Conservation (phyloP, 1,139 yeast species). For the Diutina mesorugosa region DNA sequence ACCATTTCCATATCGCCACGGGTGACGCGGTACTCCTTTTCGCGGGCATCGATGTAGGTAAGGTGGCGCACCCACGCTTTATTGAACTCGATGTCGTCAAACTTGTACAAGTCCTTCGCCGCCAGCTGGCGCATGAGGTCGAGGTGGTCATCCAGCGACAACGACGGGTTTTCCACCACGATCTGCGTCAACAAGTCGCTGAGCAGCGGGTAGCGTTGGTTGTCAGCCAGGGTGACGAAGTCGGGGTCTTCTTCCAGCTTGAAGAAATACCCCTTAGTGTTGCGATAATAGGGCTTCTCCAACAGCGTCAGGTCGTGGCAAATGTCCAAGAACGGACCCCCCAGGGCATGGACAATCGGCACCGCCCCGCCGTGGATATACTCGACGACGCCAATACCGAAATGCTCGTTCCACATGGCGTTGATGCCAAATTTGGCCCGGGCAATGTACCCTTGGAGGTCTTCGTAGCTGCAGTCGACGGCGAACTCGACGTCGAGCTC, state of each 20-base stretch:
- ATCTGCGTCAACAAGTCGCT: background rate
- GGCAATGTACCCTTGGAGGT: slow-evolving; percentile 42
- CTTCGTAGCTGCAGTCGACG: slow-evolving; percentile 63
- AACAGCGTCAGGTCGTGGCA: background rate
- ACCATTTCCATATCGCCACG: slow-evolving; percentile 1
- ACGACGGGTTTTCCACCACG: background rate
- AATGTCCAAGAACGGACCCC: slow-evolving; percentile 87
- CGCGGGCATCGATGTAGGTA: background rate
- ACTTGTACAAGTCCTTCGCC: background rate
- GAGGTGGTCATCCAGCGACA: background rate
- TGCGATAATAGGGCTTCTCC: slow-evolving; percentile 13
- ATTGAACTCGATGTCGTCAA: background rate
- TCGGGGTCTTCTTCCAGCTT: slow-evolving; percentile 43
- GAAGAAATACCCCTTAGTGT: slow-evolving; percentile 65
- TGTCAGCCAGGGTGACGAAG: slow-evolving; percentile 17
- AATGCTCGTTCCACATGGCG: slow-evolving; percentile 99
- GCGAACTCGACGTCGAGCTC: slow-evolving; percentile 51
- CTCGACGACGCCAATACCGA: slow-evolving; percentile 96
- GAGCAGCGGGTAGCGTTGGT: background rate
- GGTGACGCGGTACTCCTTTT: background rate
- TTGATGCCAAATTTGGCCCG: slow-evolving; percentile 68
- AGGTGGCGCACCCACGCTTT: background rate
- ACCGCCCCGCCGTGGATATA: slow-evolving; percentile 78
- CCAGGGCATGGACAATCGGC: slow-evolving; percentile 87
- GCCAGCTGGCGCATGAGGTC: background rate